Conservation (phyloP, 2,329 filamentous ascomycete genomes). For the Pseudofabraea citricarpa region DNA sequence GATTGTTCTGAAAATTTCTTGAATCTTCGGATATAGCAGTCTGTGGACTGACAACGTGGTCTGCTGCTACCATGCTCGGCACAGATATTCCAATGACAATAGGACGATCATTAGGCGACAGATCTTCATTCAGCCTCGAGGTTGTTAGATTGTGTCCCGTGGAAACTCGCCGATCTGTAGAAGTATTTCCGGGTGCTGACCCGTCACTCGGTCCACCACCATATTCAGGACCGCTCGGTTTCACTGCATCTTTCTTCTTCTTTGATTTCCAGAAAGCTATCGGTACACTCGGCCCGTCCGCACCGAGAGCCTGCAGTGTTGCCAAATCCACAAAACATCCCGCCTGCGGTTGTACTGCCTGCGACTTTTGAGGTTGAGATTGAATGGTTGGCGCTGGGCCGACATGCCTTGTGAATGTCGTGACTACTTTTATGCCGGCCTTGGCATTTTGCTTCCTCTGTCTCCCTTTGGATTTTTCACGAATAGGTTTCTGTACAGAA, state of each 20-base stretch:
- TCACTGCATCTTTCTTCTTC: slow-evolving; percentile 15
- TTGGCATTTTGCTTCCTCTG: slow-evolving; percentile 57
- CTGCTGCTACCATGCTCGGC: slow-evolving; percentile 45
- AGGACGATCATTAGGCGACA: slow-evolving; percentile 65
- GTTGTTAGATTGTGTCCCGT: neutral
- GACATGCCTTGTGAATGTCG: slow-evolving; percentile 52
- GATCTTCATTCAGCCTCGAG: slow-evolving; percentile 33
- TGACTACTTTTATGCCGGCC: slow-evolving; percentile 64
- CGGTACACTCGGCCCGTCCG: slow-evolving; percentile 13
- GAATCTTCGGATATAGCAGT: slow-evolving; percentile 27
- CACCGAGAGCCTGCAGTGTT: slow-evolving; percentile 53
- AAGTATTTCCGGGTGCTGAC: neutral
- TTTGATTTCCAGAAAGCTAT: slow-evolving; percentile 25
- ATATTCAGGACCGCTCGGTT: slow-evolving; percentile 5
- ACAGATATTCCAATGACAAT: slow-evolving; percentile 70
- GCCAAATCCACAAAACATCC: slow-evolving; percentile 45
- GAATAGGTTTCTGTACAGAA: slow-evolving; percentile 30
- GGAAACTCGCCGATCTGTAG: neutral
- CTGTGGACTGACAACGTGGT: slow-evolving; percentile 46
- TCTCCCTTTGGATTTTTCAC: slow-evolving; percentile 51
- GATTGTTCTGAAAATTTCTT: slow-evolving; percentile 18
- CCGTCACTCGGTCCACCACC: slow-evolving; percentile 3
- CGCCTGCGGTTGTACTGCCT: slow-evolving; percentile 9
- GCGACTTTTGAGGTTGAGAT: slow-evolving; percentile 16
- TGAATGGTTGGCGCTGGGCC: slow-evolving; percentile 41